Conservation (phyloP, 2,329 filamentous ascomycete genomes). For the Bipolaris sorokiniana region DNA sequence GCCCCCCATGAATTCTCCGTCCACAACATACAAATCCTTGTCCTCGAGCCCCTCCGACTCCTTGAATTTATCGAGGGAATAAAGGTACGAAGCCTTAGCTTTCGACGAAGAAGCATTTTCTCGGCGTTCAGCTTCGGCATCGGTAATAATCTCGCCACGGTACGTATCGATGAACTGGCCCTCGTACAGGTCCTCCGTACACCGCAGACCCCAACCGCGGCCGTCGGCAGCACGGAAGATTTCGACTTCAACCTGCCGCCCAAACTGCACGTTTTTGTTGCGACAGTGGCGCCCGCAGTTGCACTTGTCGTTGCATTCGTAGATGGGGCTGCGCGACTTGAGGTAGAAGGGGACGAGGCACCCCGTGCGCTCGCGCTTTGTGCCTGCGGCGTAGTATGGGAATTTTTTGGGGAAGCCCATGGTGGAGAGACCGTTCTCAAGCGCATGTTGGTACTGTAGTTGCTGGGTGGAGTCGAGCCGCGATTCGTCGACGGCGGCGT, state of each 20-base stretch:
- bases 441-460: slow-evolving; percentile 26
- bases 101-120: slow-evolving; percentile 63
- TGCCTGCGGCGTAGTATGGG: slow-evolving; percentile 61
- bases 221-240: slow-evolving; percentile 72
- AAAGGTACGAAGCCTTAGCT: slow-evolving; percentile 79
- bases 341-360: slow-evolving; percentile 53
- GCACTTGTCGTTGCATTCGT: slow-evolving; percentile 80
- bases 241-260: slow-evolving; percentile 71
- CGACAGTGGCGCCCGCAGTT: slow-evolving; percentile 69
- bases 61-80: slow-evolving; percentile 80
- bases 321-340: slow-evolving; percentile 62
- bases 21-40: slow-evolving; percentile 55
- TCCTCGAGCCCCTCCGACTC: slow-evolving; percentile 61
- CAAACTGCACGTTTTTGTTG: slow-evolving; percentile 77
- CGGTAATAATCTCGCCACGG: slow-evolving; percentile 65
- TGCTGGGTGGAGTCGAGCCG: slow-evolving; percentile 38
- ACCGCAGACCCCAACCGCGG: slow-evolving; percentile 80
- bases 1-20: slow-evolving; percentile 77
- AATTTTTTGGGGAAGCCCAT: slow-evolving; percentile 59
- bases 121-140: slow-evolving; percentile 66
- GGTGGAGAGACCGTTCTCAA: slow-evolving; percentile 33
- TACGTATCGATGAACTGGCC: slow-evolving; percentile 85
- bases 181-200: slow-evolving; percentile 66
- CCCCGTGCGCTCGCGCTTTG: slow-evolving; percentile 32
- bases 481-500: slow-evolving; percentile 58